A percentile compares a stretch with the other conserved stretches of the same genome.
These are phyloP conservation scores for Cryptococcus floricola DNA, from an alignment of 1,284 basidiomycete genomes.

Conservation along the genomic window DNA sequence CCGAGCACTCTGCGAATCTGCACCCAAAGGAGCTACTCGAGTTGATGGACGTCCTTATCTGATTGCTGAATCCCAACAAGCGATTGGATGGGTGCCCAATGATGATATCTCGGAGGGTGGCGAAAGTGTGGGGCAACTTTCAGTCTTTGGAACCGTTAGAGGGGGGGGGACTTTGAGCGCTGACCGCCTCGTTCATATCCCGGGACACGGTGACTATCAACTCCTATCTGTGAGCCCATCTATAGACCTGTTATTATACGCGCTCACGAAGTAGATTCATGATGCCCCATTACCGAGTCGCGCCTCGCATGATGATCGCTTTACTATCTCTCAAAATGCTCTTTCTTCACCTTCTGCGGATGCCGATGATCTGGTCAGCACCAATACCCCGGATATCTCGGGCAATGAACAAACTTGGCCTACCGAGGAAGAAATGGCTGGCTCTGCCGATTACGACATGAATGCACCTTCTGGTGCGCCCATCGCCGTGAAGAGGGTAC, in stretches of 20 bases:
- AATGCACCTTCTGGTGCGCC: slow-evolving; percentile 53
- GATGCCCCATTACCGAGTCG: slow-evolving; percentile 22
- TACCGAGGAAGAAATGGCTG: slow-evolving; percentile 87
- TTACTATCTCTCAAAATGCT: background rate
- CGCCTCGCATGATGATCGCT: no score
- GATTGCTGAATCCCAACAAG: slow-evolving; percentile 61
- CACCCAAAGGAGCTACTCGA: slow-evolving; percentile 58
- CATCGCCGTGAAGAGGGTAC: slow-evolving; percentile 59
- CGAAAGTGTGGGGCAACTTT: slow-evolving; percentile 54
- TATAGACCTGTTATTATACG: slow-evolving; percentile 14
- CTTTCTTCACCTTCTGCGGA: slow-evolving; percentile 56
- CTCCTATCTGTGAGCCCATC: slow-evolving; percentile 62
- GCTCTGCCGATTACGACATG: slow-evolving; percentile 13
- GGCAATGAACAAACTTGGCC: slow-evolving; percentile 98
- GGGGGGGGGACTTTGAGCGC: slow-evolving; percentile 69
- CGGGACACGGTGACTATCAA: slow-evolving; percentile 84
- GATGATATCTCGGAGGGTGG: slow-evolving; percentile 20
- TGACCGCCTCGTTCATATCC: slow-evolving; percentile 83
- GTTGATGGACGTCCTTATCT: slow-evolving; percentile 76
- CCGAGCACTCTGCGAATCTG: slow-evolving; percentile 73
- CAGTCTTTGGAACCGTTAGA: slow-evolving; percentile 78
- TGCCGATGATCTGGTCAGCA: slow-evolving; percentile 83
- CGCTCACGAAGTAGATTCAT: background rate
- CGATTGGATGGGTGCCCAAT: slow-evolving; percentile 57
- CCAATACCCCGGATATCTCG: slow-evolving; percentile 82